A percentile compares a stretch with the other conserved stretches of the same genome.
These are phyloP conservation scores for Lindgomyces ingoldianus DNA, from an alignment of 495 filamentous ascomycete species.

Conservation along the genomic window DNA sequence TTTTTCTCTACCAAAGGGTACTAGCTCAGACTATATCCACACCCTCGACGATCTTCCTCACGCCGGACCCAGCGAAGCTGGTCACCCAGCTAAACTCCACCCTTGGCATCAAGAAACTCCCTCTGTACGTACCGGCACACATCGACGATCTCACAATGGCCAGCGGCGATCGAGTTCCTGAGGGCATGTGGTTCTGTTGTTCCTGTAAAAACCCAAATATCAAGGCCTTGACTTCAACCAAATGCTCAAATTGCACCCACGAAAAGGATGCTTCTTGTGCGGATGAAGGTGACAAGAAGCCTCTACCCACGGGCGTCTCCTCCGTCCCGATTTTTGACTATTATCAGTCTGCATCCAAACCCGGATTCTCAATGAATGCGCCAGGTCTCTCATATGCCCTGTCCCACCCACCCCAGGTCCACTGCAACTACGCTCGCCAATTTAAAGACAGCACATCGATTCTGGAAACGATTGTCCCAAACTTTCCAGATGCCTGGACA, in stretches of 20 bases:
- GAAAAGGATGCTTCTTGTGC: not conserved
- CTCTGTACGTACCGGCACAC: not conserved
- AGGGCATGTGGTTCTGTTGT: not conserved
- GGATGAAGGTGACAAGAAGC: not conserved
- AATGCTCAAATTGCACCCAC: not conserved
- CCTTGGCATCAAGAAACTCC: not conserved
- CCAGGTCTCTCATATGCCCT: too few species aligned
- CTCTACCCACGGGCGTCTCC: not conserved
- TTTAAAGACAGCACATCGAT: too few species aligned
- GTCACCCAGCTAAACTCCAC: not conserved
- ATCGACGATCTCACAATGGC: not conserved
- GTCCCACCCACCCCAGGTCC: too few species aligned
- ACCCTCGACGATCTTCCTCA: not conserved
- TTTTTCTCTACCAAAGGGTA: too few species aligned
- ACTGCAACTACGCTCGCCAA: too few species aligned
- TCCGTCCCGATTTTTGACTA: not conserved
- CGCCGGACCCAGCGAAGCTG: not conserved
- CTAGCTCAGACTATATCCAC: not conserved
- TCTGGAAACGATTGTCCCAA: too few species aligned
- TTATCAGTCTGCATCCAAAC: not conserved
- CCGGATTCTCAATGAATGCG: too few species aligned
- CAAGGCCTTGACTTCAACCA: not conserved
- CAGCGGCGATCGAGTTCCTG: not conserved
- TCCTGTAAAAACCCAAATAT: not conserved
- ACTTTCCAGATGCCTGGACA: not conserved